Evolutionary conservation across 2,329 filamentous ascomycete genomes (phyloP), one percentile per base, ranked within the genome.

Genomic region (Phaeomoniella chlamydospora): DNA sequence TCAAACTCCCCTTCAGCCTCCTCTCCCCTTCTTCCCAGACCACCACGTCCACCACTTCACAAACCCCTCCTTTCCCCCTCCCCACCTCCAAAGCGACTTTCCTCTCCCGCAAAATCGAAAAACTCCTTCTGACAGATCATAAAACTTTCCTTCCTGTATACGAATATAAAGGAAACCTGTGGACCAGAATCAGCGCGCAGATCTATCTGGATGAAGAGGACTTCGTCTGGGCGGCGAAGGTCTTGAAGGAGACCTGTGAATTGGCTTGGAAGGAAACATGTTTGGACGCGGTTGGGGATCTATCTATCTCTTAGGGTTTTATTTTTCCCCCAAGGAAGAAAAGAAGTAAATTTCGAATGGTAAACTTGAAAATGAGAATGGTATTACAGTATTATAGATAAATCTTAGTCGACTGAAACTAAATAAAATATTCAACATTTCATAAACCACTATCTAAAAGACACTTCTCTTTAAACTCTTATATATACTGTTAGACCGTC

Each of bases 171-270:
- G 69, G 68, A 0, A 65, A 65, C 36, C 70, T 77, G 52, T 94
- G 80, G 80, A 64, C 69, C 0, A 64, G 88, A 34, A 49, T 93
- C 33, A 86, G 80, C 51, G 83, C 73, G 11, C 86, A 94, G 64
- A 70, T 90, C 0, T 96, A 90, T 52, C 58, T 94, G n/a, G 83
- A 84, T 16, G 53, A 78, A 43, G 65, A 66, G 10, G 86, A 94
- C 55, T 94, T 90, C 50, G 72, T 79, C 51, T 82, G 72, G 70
- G 68, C 70, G 3, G 82, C 67, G 0, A 51, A 62, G 35, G 60
- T 69, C 5, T 54, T 90, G 48, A 69, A 71, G 50, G 58, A 62
- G 19, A n/a, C n/a, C 9, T 26, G 22, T n/a, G 22, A 26, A n/a
- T n/a, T n/a, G n/a, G n/a, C n/a, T n/a, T n/a, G n/a, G n/a, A n/a